Evolutionary conservation across 495 filamentous ascomycete genomes (phyloP).

Genomic region (Stereocaulon alpinum): DNA sequence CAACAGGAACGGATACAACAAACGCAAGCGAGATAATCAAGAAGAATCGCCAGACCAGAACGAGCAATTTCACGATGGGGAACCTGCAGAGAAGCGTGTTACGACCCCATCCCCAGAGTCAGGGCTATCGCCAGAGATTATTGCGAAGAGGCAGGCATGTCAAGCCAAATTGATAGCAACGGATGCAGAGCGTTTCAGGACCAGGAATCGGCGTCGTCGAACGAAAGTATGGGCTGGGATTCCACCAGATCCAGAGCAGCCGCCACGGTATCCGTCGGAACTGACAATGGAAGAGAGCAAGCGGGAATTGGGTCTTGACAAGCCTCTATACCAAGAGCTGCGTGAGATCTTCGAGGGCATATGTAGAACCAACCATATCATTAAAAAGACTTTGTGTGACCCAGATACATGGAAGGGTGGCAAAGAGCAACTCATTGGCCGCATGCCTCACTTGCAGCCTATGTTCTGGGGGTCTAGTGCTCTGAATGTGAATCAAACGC

Average conservation of each 20-base stretch:
- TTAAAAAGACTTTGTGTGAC: constrained; percentile 64
- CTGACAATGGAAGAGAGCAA: constrained; percentile 75
- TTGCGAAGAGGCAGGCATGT: constrained; percentile 46
- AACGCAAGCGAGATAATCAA: constrained; percentile 32
- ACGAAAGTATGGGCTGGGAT: constrained; percentile 62
- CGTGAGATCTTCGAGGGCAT: constrained; percentile 59
- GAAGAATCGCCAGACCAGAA: constrained; percentile 37
- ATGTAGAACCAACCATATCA: constrained; percentile 52
- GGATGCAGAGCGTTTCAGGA: constrained; percentile 51
- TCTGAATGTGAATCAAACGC: constrained; percentile 43
- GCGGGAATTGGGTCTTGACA: constrained; percentile 53
- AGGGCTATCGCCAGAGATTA: constrained; percentile 40
- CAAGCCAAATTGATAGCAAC: constrained; percentile 50
- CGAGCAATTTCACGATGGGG: constrained; percentile 24
- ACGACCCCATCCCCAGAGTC: constrained; percentile 23
- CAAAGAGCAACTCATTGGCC: constrained; percentile 57
- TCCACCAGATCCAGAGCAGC: constrained; percentile 61
- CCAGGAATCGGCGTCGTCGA: constrained; percentile 60
- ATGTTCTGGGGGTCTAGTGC: constrained; percentile 44
- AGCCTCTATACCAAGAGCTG: constrained; percentile 48
- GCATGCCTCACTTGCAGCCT: constrained; percentile 52
- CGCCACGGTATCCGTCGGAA: constrained; percentile 71
- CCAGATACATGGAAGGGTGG: constrained; percentile 62
- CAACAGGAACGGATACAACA: constrained; percentile 37
- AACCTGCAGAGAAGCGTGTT: constrained; percentile 9